These are phyloP conservation scores for Cupressus sempervirens DNA, from an alignment of 75 land plant genomes.

Conservation along the genomic window DNA sequence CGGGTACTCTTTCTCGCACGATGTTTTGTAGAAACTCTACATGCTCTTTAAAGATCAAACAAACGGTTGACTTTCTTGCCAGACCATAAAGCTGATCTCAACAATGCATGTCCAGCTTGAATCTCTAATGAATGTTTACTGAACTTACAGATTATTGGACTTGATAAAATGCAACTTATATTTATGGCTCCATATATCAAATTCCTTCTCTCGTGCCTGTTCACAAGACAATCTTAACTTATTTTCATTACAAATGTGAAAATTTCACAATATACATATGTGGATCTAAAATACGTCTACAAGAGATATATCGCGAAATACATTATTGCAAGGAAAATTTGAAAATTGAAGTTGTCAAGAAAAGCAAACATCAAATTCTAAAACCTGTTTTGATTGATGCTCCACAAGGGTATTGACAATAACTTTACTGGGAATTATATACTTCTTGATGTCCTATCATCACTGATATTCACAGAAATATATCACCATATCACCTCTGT, in stretches of 20 bases:
- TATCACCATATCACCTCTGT: not conserved
- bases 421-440: not conserved
- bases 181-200: not conserved
- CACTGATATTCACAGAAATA: not conserved
- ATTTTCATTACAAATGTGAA: not conserved
- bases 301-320: not conserved
- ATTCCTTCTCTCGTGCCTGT: not conserved
- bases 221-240: not conserved
- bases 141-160: not conserved
- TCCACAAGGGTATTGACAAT: not conserved
- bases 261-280: not conserved
- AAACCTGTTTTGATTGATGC: not conserved
- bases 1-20: too few species aligned
- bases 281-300: not conserved
- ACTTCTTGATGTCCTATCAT: not conserved
- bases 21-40: too few species aligned
- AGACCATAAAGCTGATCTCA: not conserved
- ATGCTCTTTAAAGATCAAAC: too few species aligned
- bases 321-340: not conserved
- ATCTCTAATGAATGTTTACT: not conserved
- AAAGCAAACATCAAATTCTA: not conserved
- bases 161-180: not conserved
- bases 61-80: too few species aligned
- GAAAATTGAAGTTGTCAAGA: not conserved
- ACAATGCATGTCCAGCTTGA: not conserved